Evolutionary conservation across 805 yeast species (phyloP), one percentile per base, ranked within the genome.

Genomic region (Maudiozyma pseudohumilis): DNA sequence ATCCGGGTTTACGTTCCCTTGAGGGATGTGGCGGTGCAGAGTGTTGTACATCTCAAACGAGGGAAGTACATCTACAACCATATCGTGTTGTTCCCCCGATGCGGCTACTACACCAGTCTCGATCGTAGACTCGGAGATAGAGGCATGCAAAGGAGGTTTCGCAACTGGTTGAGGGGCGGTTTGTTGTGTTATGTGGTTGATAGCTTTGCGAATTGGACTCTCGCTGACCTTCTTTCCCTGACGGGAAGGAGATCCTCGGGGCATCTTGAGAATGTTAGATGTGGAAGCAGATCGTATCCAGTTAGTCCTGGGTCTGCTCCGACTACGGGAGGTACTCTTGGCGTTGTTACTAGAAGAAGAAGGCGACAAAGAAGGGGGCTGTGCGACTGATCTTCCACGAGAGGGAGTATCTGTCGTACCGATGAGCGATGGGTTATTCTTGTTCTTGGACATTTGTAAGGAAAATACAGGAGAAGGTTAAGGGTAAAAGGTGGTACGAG

Each of bases 21-120:
- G 65, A 43, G 59, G 69, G 45, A 49, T 69, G 57, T 47, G 70
- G 34, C 59, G 49, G 35, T 63, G 65, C 30, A 65, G 35, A 1
- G 63, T 68, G 46, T 74, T 76, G 48, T 75, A 77, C 77, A 79
- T 74, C 43, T 77, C 81, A 49, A 77, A 79, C 0, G 84, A 75
- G 0, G 85, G 87, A 25, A 79, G 53, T 2, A 78, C 70, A 46
- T 78, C 84, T 1, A 52, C 41, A 11, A 46, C 46, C 5, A 44
- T 15, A 32, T 31, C 24, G 4, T 15, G 13, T 13, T 32, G 24
- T n/a, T 42, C 42, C 10, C 38, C 38, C 9, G 21, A 8, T 11
- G 25, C 25, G 11, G 25, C 25, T 9, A 11, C 11, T 9, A 23
- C 25, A 4, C n/a, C 3, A 16, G 31, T 13, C 6, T 28, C 31